Evolutionary conservation across 2,329 filamentous ascomycete genomes (phyloP).

Genomic region (Madurella fahalii): DNA sequence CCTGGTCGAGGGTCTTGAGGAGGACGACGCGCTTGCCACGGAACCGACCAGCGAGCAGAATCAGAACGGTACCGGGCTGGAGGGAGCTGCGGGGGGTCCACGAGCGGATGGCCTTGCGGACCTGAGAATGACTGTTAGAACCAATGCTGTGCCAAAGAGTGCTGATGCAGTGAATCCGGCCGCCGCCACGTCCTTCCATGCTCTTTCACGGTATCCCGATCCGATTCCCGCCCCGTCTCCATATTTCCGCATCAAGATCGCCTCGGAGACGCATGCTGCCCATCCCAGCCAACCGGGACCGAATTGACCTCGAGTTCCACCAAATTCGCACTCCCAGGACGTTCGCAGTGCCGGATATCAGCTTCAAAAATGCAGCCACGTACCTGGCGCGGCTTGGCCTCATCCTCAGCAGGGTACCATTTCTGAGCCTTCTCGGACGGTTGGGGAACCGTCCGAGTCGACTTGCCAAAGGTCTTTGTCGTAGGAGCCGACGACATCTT

Average conservation of each 20-base stretch:
- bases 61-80: slow-evolving; percentile 91
- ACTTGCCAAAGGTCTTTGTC: slow-evolving; percentile 97
- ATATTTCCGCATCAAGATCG: slow-evolving; percentile 4
- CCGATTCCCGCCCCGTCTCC: slow-evolving; percentile 1
- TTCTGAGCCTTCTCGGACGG: slow-evolving; percentile 90
- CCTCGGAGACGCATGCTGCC: slow-evolving; percentile 1
- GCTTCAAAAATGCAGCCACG: slow-evolving; percentile 43
- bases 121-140: slow-evolving; percentile 51
- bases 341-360: slow-evolving; percentile 6
- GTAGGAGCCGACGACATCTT: slow-evolving; percentile 68
- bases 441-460: slow-evolving; percentile 85
- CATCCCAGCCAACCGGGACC: slow-evolving; percentile 10
- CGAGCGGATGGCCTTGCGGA: slow-evolving; percentile 88
- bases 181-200: not conserved
- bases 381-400: slow-evolving; percentile 88
- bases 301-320: slow-evolving; percentile 13
- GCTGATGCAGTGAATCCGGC: not conserved
- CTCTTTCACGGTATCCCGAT: not conserved
- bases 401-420: slow-evolving; percentile 97
- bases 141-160: not conserved
- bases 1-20: slow-evolving; percentile 95
- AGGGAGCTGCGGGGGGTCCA: slow-evolving; percentile 85
- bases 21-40: slow-evolving; percentile 99
- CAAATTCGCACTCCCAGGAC: slow-evolving; percentile 9
- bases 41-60: slow-evolving; percentile 99